Percentiles rank a stretch among this genome's conserved stretches.
Evolutionary conservation across 208 protist genomes (phyloP).

Genomic region (Crithidia brevicula): DNA sequence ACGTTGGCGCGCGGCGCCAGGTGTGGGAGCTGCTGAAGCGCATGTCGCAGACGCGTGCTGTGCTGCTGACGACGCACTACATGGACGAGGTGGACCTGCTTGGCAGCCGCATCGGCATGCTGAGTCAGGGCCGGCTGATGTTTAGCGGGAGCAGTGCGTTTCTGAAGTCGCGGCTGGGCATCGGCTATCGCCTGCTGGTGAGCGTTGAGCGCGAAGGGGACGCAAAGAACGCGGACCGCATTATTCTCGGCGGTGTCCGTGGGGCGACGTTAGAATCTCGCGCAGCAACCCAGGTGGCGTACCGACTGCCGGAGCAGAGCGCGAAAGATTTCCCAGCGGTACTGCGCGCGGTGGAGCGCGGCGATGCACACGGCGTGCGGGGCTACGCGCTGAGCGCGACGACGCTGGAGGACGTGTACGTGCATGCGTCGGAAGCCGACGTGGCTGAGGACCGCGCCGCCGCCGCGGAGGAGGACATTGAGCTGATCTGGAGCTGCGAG

Average conservation of each 20-base stretch:
- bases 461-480: slow-evolving; percentile 29
- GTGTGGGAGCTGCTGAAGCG: slow-evolving; percentile 72
- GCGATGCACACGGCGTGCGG: not conserved
- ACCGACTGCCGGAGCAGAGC: not conserved
- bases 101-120: slow-evolving; percentile 81
- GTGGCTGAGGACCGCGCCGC: slow-evolving; percentile 1
- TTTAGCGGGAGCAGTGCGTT: slow-evolving; percentile 54
- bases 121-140: slow-evolving; percentile 58
- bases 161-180: slow-evolving; percentile 52
- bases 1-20: slow-evolving; percentile 68
- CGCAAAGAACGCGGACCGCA: slow-evolving; percentile 5
- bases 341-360: not conserved
- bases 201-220: slow-evolving; percentile 32
- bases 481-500: slow-evolving; percentile 13
- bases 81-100: not conserved
- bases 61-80: not conserved
- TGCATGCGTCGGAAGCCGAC: slow-evolving; percentile 10
- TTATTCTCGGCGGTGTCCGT: slow-evolving; percentile 22
- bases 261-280: slow-evolving; percentile 9
- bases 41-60: slow-evolving; percentile 34
- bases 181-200: slow-evolving; percentile 52
- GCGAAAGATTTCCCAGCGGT: not conserved
- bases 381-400: slow-evolving; percentile 10
- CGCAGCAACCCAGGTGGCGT: not conserved
- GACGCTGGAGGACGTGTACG: slow-evolving; percentile 15